Evolutionary conservation across 805 yeast species (phyloP), one percentile per base, ranked within the genome.

Genomic region (Saccharomycopsis babjevae): DNA sequence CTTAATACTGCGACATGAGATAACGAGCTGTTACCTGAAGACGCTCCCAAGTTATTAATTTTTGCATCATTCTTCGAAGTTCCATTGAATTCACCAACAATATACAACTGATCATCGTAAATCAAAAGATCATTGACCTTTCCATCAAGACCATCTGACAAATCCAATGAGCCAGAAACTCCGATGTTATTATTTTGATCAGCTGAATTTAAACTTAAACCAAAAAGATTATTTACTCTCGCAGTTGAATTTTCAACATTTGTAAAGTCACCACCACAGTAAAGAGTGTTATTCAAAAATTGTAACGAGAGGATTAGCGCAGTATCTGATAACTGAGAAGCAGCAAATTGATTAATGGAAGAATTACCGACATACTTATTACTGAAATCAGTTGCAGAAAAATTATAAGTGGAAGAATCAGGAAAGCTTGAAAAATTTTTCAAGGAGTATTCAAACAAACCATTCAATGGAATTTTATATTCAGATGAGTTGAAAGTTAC

Each of bases 381-480:
- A 43, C 67, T 65, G n/a, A 64, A 61, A 50, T 58, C 61, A 0
- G 43, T 8, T 8, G 73, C 66, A 25, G 63, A 30, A 61, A 68
- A 59, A 39, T 72, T 65, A 10, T 72, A 67, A 15, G 71, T 68
- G 30, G 70, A 65, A 13, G 67, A 64, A 5, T 69, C 54, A 8
- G 86, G 75, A 70, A 87, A 89, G 4, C 69, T 57, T 10, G 86
- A 74, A 70, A 88, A 89, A 70, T 91, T 91, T 1, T 81, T 72
- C 42, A 84, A 73, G 0, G 89, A 84, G 71, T 86, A 94, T 73
- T 93, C 97, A 68, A 93, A 89, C 22, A 93, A 67, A 10, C 96
- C 96, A 70, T 88, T 87, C 57, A 92, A 70, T 1, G 76, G 68
- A 39, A 83, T 67, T 40, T 69, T 63, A 59, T 66, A 57, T 57